Base-by-base conservation (phyloP, 148 eudicot species). In the Selenicereus undatus region DNA sequence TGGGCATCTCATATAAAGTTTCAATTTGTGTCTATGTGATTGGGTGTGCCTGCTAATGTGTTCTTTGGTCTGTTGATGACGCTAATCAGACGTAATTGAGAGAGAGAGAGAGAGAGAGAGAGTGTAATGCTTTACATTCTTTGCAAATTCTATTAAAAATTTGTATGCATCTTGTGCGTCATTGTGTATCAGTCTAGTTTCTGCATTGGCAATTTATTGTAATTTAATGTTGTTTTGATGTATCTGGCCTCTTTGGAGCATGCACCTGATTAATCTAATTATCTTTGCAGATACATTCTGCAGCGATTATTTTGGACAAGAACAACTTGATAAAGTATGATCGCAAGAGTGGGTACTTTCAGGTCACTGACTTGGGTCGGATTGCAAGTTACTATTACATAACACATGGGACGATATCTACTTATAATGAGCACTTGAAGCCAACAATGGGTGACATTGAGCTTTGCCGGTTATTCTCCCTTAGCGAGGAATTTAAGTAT, bases 361-460 rank as follows among this genome's bases (percentile, higher is more conserved):
- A 93, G 85, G 91, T 88, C 75, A 91, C 97, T 62, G 98, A 94
- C 81, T 81, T 94, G 90, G 98, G 98, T 26, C 90, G 95, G 79
- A 93, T 93, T 83, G 97, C 97, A 1, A 93, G 97, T 82, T 93
- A 90, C 85, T 92, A 93, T 78, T 91, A 93, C 79, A 92, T 93
- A 32, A 93, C 93, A 8, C 96, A 93, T 84, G 97, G 94, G 64
- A 90, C 97, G 4, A 93, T 93, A 79, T 85, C 93, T 73, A 93
- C 94, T 10, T 93, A 90, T 86, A 94, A 94, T 80, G 98, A 94
- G 86, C 91, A 94, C 86, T 85, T 94, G 89, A 94, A 94, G 85
- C 96, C 96, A 45, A 92, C 96, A 10, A 94, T 92, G 98, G 96
- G 96, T 85, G 98, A 94, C 82, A 94, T 92, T 78, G 98, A 94